Evolutionary conservation across 1,284 basidiomycete species (phyloP), one percentile per base, ranked within the genome.

Genomic region (Kalmanozyma brasiliensis): DNA sequence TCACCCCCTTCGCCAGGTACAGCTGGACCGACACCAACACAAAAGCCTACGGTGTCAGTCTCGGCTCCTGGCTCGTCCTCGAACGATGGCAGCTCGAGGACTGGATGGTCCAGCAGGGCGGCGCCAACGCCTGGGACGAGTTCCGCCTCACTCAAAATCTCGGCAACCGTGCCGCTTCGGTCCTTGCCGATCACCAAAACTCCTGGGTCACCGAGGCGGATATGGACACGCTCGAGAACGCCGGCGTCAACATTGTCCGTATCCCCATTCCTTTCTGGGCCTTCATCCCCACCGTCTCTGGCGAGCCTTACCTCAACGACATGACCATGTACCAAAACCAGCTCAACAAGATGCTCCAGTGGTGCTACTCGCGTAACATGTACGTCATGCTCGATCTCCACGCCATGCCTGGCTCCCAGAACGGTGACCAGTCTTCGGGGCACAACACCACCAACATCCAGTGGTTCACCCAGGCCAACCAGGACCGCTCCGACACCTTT

Each of bases 331-430:
- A 79, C 47, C 52, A 63, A 8, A 66, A 74, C 41, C 75, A 76
- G 49, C 60, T 81, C 37, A 49, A 69, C 41, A 66, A 70, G 62
- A 61, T 76, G 59, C 64, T 77, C 45, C 49, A 61, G 43, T 82
- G 78, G 80, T 66, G 75, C 72, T 79, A 83, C 65, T 59, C 63
- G 19, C 78, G 83, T 36, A 71, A 73, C 44, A 83, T 84, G 76
- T 83, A 84, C 57, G 81, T 82, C 33, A 64, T 84, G 57, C 74
- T 84, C 43, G 84, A 84, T 55, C 63, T 84, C 33, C 84, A 84
- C 71, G 83, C 82, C 29, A 73, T 84, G 53, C 84, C 84, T 11
- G 84, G 84, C 36, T 80, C 78, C n/a, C 84, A 84, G 66, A 79
- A 78, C 45, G 78, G 78, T 42, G 79, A 81, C 52, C 79, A 81